Conservation (phyloP, 371 early-diverging fungal genomes). For the Encephalitozoon intestinalis region DNA sequence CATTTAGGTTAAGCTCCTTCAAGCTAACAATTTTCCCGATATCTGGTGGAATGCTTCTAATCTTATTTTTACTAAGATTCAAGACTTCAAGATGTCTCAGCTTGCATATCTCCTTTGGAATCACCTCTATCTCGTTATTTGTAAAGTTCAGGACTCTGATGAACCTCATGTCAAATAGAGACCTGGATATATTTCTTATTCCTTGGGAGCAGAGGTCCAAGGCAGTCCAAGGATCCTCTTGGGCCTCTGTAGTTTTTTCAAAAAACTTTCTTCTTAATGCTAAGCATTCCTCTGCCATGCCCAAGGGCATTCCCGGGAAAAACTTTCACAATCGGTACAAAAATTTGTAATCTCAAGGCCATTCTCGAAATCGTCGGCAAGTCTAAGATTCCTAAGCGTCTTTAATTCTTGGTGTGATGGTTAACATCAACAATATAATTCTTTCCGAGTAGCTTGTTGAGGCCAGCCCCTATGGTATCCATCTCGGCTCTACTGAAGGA, state of each 20-base stretch:
- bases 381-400: constrained; percentile 1
- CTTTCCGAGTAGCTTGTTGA: constrained; percentile 37
- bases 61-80: constrained; percentile 69
- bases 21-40: constrained; percentile 74
- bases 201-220: constrained; percentile 58
- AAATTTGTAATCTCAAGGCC: neutral
- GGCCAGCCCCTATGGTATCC: constrained; percentile 37
- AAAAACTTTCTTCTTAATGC: constrained; percentile 18
- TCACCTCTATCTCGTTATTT: constrained; percentile 50
- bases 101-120: constrained; percentile 54
- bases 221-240: constrained; percentile 34
- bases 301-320: neutral
- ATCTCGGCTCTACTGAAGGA: constrained; percentile 36
- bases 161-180: constrained; percentile 38
- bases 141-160: constrained; percentile 50
- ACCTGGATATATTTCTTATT: constrained; percentile 48
- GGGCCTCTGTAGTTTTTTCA: neutral
- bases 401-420: constrained; percentile 46
- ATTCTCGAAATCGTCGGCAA: constrained; percentile 12
- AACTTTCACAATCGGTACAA: neutral
- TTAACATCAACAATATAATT: constrained; percentile 48
- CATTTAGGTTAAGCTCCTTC: constrained; percentile 75
- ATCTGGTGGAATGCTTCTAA: constrained; percentile 75
- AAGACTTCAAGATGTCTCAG: constrained; percentile 53
- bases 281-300: neutral